Evolutionary conservation across 2,329 filamentous ascomycete genomes (phyloP), one percentile per base, ranked within the genome.

Genomic region (Beauveria caledonica): DNA sequence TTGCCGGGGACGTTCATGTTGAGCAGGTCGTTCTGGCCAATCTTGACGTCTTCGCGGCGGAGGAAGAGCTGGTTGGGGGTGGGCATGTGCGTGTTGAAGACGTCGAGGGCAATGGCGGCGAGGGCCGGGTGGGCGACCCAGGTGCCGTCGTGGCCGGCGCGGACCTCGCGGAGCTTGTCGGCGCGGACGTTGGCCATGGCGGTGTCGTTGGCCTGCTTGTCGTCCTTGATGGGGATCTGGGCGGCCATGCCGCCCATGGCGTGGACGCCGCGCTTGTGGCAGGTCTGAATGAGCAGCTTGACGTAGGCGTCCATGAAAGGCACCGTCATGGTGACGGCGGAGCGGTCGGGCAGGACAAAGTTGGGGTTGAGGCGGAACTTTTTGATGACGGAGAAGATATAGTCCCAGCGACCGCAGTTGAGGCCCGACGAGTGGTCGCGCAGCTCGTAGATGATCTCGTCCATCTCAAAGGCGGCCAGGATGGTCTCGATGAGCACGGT

Each of bases 301-400:
- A 97, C 79, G 71, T 99, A 99, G 53, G 94, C 86, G 68, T 97
- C 84, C 94, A 99, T 97, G 78, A 99, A 99, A 13, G 94, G 94
- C 1, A 93, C 89, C 13, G 92, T 97, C 94, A 99, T 97, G 68
- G 94, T 99, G 60, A 99, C 91, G 63, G 85, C 82, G 60, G 87
- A 87, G 63, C 94, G 90, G 75, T 99, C 93, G 29, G 94, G 94
- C 21, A 99, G 87, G 61, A 97, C 86, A 72, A 97, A 97, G 78
- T 88, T 87, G 69, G 89, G 81, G 80, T 97, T 94, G 71, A 96
- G 86, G 73, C 94, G 90, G 88, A 97, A 96, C 77, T 96, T 96
- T 85, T 99, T 99, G 82, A 99, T 97, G 72, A 93, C 91, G 74
- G 89, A 94, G 83, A 99, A 99, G 78, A 99, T 97, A 82, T 99